Evolutionary conservation across 441 rosid genomes (phyloP), one percentile per base, ranked within the genome.

Genomic region (Mallotus repandus): DNA sequence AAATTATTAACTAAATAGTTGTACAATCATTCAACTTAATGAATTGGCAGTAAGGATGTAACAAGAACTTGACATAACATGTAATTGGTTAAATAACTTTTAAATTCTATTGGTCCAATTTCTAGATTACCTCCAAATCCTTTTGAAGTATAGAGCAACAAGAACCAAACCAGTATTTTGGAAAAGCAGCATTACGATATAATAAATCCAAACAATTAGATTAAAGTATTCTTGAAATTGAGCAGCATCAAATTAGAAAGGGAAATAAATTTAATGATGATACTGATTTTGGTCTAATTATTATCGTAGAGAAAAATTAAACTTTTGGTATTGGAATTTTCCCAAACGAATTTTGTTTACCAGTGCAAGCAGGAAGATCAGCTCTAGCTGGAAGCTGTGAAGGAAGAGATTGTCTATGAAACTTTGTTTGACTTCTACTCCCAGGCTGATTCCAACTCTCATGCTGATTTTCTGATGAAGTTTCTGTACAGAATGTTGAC

Each of bases 321-420:
- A 32, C n/a, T 25, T 13, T 45, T 50, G 6, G 8, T 18, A 69
- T 38, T 48, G 16, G 63, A 67, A 71, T 48, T 53, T 18, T 60
- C 68, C 21, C 54, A 50, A 19, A 59, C 19, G 45, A 72, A 8
- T 68, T 63, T 63, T 61, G 10, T 69, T 59, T 82, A 92, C 98
- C 96, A 71, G 91, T 86, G 84, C 96, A 88, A 73, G 96, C 85
- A 48, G 99, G 97, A 79, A 94, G 81, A 84, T 91, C 97, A 76
- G 98, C 97, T 79, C 90, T 83, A 59, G 86, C 85, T 43, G 99
- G 98, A 79, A 94, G 97, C 80, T 94, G 97, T 18, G 83, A 86
- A 45, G 97, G 99, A 77, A 94, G 86, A 58, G 93, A 74, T 66
- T 89, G 92, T 72, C 85, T 71, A n/a, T 80, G 84, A 88, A 75